Percentiles rank a stretch among this genome's conserved stretches.
These are phyloP conservation scores for Sclerotinia borealis DNA, from an alignment of 2,329 filamentous ascomycete species.

Conservation along the genomic window DNA sequence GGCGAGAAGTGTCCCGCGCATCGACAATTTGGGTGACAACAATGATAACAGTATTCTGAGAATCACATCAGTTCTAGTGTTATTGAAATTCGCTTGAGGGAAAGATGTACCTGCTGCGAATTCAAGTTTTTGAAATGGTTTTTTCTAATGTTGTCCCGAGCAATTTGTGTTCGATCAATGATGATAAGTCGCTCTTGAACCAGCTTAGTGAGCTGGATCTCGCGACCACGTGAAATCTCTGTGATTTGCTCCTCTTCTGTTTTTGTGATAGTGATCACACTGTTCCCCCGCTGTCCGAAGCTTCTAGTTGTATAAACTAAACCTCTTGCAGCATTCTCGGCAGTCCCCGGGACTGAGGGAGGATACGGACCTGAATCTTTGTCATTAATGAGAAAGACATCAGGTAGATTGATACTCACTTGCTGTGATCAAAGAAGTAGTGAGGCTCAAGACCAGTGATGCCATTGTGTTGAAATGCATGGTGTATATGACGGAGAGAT, in stretches of 20 bases:
- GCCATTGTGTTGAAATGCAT: slow-evolving; percentile 24
- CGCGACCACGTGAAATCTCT: slow-evolving; percentile 8
- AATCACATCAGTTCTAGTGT: slow-evolving; percentile 13
- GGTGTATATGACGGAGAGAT: slow-evolving; percentile 15
- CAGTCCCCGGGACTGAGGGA: slow-evolving; percentile 20
- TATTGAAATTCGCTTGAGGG: background rate
- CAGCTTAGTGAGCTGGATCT: slow-evolving; percentile 20
- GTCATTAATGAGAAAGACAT: slow-evolving; percentile 13
- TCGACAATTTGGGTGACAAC: slow-evolving; percentile 28
- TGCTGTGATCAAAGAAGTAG: slow-evolving; percentile 20
- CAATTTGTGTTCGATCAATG: slow-evolving; percentile 15
- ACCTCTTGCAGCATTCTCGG: slow-evolving; percentile 20
- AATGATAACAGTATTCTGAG: slow-evolving; percentile 29
- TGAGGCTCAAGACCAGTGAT: slow-evolving; percentile 22
- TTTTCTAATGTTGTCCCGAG: slow-evolving; percentile 28
- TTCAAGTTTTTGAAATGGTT: slow-evolving; percentile 29
- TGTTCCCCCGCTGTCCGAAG: slow-evolving; percentile 7
- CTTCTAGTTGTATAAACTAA: slow-evolving; percentile 20
- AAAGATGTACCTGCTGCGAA: slow-evolving; percentile 22
- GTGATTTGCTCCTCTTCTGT: slow-evolving; percentile 16
- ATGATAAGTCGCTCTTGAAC: slow-evolving; percentile 15
- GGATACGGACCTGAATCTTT: slow-evolving; percentile 20
- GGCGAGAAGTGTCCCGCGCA: slow-evolving; percentile 18
- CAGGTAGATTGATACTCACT: slow-evolving; percentile 19
- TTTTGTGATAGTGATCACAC: slow-evolving; percentile 19